Evolutionary conservation across 2,329 filamentous ascomycete genomes (phyloP), one percentile per base, ranked within the genome.

Genomic region (Colletotrichum destructivum): DNA sequence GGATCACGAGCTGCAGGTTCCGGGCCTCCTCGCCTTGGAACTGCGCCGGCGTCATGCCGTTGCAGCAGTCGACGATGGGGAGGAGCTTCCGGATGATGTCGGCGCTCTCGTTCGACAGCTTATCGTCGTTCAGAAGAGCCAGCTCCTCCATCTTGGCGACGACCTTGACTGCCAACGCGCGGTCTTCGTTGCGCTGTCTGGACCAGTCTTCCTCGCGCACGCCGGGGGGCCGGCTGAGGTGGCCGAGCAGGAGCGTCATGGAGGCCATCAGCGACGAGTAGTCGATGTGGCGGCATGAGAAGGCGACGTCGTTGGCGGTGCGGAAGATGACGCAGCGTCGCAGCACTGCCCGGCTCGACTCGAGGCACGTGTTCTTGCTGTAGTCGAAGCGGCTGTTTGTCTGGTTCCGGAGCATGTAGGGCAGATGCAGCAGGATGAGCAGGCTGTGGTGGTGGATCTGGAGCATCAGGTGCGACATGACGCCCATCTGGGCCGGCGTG

Each of bases 361-460:
- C 82, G 56, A 88, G 78, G 71, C 86, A 87, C 1, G 83, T 84
- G 15, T 82, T 82, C 66, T 84, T 87, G 74, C 84, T 87, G 75
- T 87, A 85, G 23, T 86, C 83, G 66, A 84, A 84, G 18, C 81
- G 81, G 8, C 78, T 78, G 21, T 82, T 81, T 23, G 77, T 74
- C 1, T 80, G 76, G 46, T 82, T 78, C 31, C 81, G 82, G 13
- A 89, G 81, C 78, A 90, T 85, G 71, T 87, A 89, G 0, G 88
- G 88, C 1, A 90, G 81, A 71, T 90, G 88, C 0, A 90, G 82
- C 11, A 87, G 82, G 44, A 87, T 83, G 9, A 89, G 78, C 3
- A 89, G 81, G 44, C 85, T 83, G 74, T 86, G 84, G 72, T 89
- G 86, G 2, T 84, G 81, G 56, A 89, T 81, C 69, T 90, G 88